A percentile compares a stretch with the other conserved stretches of the same genome.
phyloP scores from a whole-genome alignment of 169 alveolate species.

The Theileria orientalis region DNA sequence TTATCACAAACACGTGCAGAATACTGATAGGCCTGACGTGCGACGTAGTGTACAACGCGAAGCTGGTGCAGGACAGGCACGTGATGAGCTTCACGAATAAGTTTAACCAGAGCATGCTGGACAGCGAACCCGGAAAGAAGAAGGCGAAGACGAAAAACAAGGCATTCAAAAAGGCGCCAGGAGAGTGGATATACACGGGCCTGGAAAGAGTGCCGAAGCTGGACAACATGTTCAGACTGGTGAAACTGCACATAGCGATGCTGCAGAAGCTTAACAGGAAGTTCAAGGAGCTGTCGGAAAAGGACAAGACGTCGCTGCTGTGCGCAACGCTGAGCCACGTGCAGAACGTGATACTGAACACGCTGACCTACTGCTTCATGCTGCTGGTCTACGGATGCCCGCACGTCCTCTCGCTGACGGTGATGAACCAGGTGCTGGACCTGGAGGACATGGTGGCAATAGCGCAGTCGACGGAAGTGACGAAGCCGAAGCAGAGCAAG shows the following conservation, averaged over 20 bases:
- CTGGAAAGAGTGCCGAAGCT: neutral
- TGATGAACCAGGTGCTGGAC: constrained; percentile 7
- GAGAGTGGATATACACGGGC: constrained; percentile 24
- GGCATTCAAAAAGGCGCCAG: neutral
- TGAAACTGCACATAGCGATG: neutral
- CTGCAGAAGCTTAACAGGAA: constrained; percentile 13
- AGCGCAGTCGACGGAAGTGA: neutral
- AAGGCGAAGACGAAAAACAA: neutral
- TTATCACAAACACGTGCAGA: neutral
- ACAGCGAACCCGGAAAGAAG: neutral
- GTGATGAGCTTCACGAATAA: neutral
- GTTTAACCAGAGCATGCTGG: neutral
- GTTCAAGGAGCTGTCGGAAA: constrained; percentile 11
- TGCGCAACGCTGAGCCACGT: neutral
- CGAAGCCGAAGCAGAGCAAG: neutral
- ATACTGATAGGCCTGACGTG: constrained; percentile 11
- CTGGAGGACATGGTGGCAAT: constrained; percentile 9
- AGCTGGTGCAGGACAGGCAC: constrained; percentile 5
- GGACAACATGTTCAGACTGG: neutral
- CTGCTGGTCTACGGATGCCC: constrained; percentile 22
- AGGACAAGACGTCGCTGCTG: constrained; percentile 1
- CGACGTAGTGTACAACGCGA: neutral
- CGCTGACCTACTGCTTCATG: constrained; percentile 22
- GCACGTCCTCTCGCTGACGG: constrained; percentile 14
- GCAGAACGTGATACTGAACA: constrained; percentile 9